Conservation (phyloP, 805 yeast species). For the Dipodascopsis uninucleata region DNA sequence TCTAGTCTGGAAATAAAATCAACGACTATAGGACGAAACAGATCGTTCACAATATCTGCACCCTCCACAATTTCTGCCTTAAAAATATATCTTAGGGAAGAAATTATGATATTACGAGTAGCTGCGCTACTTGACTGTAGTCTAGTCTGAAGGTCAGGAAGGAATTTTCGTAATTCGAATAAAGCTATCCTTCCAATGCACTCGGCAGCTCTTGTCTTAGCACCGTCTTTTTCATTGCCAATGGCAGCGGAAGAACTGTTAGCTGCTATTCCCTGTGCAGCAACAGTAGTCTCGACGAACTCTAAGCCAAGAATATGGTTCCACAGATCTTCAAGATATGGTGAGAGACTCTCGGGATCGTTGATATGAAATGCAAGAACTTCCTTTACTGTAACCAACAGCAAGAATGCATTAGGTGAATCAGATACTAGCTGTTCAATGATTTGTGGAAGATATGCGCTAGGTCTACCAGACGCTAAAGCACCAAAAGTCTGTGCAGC, state of each 20-base stretch:
- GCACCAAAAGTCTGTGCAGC: constrained; percentile 55
- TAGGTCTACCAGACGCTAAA: constrained; percentile 42
- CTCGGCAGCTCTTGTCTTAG: constrained; percentile 17
- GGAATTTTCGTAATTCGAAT: constrained; percentile 34
- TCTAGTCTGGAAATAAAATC: constrained; percentile 35
- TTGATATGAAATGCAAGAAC: constrained; percentile 15
- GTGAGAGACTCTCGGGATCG: constrained; percentile 2
- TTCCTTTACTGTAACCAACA: constrained; percentile 38
- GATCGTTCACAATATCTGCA: constrained; percentile 22
- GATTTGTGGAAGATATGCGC: constrained; percentile 41
- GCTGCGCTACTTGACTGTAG: constrained; percentile 27
- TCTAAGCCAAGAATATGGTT: constrained; percentile 21
- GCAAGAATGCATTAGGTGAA: constrained; percentile 29
- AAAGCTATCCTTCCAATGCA: constrained; percentile 28
- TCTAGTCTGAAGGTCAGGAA: constrained; percentile 34
- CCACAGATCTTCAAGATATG: constrained; percentile 28
- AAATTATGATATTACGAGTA: constrained; percentile 34
- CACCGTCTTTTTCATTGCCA: constrained; percentile 19
- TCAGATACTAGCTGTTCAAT: constrained; percentile 34
- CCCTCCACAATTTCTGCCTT: constrained; percentile 23
- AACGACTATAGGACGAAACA: constrained; percentile 30
- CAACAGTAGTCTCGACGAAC: too few species aligned
- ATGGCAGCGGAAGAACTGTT: constrained; percentile 1
- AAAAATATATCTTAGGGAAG: constrained; percentile 40
- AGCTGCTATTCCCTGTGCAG: too few species aligned